Percentiles rank a stretch among this genome's conserved stretches.
Conservation (phyloP, 202 grass and related monocot species). For the Panicum hallii region DNA sequence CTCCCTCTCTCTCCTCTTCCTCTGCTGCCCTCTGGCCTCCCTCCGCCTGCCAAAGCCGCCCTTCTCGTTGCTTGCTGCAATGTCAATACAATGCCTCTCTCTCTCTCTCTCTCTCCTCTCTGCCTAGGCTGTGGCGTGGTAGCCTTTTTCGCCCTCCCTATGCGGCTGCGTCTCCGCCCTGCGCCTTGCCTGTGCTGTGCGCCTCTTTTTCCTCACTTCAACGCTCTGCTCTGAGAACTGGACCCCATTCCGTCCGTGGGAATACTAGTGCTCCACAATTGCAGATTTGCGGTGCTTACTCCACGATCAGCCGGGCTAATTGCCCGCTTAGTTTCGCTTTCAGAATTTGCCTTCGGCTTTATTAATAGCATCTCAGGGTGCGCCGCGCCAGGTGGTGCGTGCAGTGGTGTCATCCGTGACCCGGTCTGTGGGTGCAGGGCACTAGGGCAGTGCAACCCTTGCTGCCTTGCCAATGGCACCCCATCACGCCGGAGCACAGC, state of each 20-base stretch:
- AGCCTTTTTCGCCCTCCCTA: slow-evolving; percentile 31
- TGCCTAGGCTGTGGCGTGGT: slow-evolving; percentile 19
- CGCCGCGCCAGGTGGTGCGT: not conserved
- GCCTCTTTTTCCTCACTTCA: slow-evolving; percentile 47
- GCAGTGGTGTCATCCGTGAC: not conserved
- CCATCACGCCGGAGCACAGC: not conserved
- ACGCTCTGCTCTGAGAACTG: slow-evolving; percentile 26
- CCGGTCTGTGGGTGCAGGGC: not conserved
- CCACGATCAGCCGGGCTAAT: slow-evolving; percentile 37
- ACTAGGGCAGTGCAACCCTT: not conserved
- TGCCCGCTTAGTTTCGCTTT: not conserved
- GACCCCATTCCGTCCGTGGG: not conserved
- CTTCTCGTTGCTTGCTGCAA: slow-evolving; percentile 42
- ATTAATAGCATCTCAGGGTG: slow-evolving; percentile 21
- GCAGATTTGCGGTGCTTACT: not conserved
- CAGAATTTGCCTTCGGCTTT: not conserved
- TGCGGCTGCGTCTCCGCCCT: not conserved
- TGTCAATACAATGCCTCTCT: slow-evolving; percentile 38
- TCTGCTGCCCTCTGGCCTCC: not conserved
- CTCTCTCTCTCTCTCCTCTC: not conserved
- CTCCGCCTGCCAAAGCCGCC: slow-evolving; percentile 55
- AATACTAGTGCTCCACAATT: not conserved
- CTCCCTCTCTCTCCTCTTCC: not conserved
- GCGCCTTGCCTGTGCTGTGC: not conserved
- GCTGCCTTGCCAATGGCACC: not conserved